Conservation (phyloP, 768 basidiomycete species). For the Leucocoprinus sp. region DNA sequence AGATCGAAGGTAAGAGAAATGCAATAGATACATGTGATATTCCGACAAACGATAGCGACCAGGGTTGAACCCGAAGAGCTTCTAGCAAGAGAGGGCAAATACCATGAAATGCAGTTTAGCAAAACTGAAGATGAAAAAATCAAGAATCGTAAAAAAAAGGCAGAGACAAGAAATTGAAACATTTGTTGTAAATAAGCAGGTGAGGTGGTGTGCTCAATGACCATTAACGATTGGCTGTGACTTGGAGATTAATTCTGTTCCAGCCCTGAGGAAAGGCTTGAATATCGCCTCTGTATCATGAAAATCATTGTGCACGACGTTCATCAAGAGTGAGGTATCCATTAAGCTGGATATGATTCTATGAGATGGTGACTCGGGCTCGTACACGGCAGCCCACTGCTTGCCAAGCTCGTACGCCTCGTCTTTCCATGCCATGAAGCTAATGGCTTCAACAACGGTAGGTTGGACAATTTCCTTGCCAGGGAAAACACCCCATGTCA, state of each 20-base stretch:
- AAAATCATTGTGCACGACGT: constrained; percentile 96
- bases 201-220: constrained; percentile 20
- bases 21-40: constrained; percentile 17
- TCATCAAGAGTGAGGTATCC: constrained; percentile 80
- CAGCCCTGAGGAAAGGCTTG: constrained; percentile 74
- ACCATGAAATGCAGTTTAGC: too few species aligned
- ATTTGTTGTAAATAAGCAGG: constrained; percentile 12
- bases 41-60: constrained; percentile 34
- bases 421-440: constrained; percentile 99
- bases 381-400: constrained; percentile 88
- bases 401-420: constrained; percentile 89
- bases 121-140: too few species aligned
- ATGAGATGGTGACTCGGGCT: constrained; percentile 63
- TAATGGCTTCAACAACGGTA: constrained; percentile 93
- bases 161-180: constrained; percentile 11
- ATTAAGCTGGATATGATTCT: constrained; percentile 72
- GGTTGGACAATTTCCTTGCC: constrained; percentile 95
- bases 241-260: constrained; percentile 46
- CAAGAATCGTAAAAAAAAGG: too few species aligned
- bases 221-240: constrained; percentile 34
- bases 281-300: constrained; percentile 81
- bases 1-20: constrained; percentile 10
- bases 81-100: too few species aligned
- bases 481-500: constrained; percentile 98
- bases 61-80: constrained; percentile 78